phyloP scores from a whole-genome alignment of 805 yeast species.

The Metschnikowia borealis region DNA sequence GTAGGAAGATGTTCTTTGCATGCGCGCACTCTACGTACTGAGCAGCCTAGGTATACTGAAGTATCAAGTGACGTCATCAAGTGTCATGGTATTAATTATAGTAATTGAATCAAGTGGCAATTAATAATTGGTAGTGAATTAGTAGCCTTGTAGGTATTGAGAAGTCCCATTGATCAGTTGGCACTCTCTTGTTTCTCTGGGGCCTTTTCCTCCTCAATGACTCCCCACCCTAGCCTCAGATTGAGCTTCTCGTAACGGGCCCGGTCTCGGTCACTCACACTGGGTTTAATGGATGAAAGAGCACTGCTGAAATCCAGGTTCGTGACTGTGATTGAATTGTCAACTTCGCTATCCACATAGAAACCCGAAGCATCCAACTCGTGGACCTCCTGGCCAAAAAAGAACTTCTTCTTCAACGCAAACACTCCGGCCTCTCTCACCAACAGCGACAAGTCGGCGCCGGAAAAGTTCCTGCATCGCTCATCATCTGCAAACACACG shows the following conservation, averaged over 20 bases:
- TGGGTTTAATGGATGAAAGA: conserved; percentile 72
- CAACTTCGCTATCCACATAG: conserved; percentile 28
- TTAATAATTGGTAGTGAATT: too few relatives aligned
- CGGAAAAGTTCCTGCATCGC: conserved; percentile 85
- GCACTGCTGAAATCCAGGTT: conserved; percentile 68
- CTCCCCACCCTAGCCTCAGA: conserved; percentile 71
- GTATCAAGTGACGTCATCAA: too few relatives aligned
- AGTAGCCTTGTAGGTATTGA: too few relatives aligned
- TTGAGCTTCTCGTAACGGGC: conserved; percentile 69
- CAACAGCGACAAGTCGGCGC: conserved; percentile 91
- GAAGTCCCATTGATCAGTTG: not conserved
- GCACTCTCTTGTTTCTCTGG: conserved; percentile 2
- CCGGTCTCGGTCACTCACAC: conserved; percentile 85
- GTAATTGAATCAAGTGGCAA: too few relatives aligned
- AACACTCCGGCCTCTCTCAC: conserved; percentile 92
- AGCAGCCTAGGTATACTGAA: too few relatives aligned
- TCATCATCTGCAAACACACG: conserved; percentile 62
- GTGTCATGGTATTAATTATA: not conserved
- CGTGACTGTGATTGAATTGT: conserved; percentile 50
- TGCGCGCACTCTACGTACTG: not conserved
- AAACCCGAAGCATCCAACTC: conserved; percentile 37
- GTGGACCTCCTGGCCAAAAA: conserved; percentile 39
- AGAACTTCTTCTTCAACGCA: conserved; percentile 75
- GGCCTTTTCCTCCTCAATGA: conserved; percentile 31
- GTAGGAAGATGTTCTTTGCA: not conserved